Evolutionary conservation across 495 filamentous ascomycete species (phyloP), one percentile per base, ranked within the genome.

Genomic region (Beverwykella pulmonaria): DNA sequence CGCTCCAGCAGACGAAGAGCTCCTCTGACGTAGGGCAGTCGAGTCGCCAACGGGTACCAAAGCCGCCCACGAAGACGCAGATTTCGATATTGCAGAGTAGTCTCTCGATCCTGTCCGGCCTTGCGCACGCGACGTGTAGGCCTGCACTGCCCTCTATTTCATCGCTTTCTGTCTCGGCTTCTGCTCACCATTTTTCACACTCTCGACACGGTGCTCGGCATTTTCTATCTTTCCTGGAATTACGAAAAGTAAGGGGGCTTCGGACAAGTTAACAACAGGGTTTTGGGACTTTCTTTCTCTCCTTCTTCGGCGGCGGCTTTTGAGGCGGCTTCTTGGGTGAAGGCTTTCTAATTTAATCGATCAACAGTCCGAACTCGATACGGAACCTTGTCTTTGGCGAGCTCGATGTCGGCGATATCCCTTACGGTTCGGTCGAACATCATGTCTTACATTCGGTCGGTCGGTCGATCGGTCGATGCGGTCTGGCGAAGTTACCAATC

Each of bases 21-120:
- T 53, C 49, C 52, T 69, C 53, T 56, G 48, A 56, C 30, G n/a
- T 30, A 49, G 25, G 39, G 55, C 85, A 74, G 79, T 89, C 75
- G 90, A 93, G 50, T 89, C 90, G 67, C 88, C 91, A 53, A 85
- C 89, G 6, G 39, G 39, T 61, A 89, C 92, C 57, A 88, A 20
- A 20, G 57, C 88, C 70, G 93, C 97, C 76, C 95, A 98, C 79
- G 94, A 57, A 23, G 53, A 98, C 79, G 95, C 19, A 23, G 53
- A 98, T 76, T 85, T 98, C 73, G 94, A 98, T 78, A 93, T 93
- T 76, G 94, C 93, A 75, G 94, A 98, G 85, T 96, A 89, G 66
- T 48, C 36, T 20, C 12, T 48, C 17, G 27, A 4, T 49, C n/a
- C 36, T 56, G 23, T 22, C 22, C 1, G 34, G 59, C 30, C 22